phyloP scores from a whole-genome alignment of 2,329 filamentous ascomycete species.

The Pseudocercospora vitis region DNA sequence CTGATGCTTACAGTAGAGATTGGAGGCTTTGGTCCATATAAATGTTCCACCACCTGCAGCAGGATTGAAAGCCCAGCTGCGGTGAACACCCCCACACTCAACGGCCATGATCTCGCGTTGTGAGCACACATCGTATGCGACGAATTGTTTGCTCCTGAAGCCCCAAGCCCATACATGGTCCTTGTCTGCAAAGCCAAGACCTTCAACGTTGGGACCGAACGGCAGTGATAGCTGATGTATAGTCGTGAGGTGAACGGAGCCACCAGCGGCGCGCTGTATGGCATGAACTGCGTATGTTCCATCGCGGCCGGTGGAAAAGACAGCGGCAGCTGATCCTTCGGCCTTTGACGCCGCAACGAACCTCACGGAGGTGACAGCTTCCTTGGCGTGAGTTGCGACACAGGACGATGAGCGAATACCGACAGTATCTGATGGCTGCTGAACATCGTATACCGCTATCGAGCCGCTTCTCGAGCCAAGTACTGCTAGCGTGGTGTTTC shows the following conservation, averaged over 20 bases:
- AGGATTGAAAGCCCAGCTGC: slow-evolving; percentile 65
- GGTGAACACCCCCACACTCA: slow-evolving; percentile 81
- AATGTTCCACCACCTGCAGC: slow-evolving; percentile 53
- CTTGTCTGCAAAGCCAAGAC: slow-evolving; percentile 59
- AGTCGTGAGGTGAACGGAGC: slow-evolving; percentile 47
- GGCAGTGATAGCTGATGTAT: slow-evolving; percentile 69
- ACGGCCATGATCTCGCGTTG: slow-evolving; percentile 69
- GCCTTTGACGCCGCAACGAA: slow-evolving; percentile 23
- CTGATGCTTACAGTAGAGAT: slow-evolving; percentile 29
- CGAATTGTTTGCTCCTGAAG: slow-evolving; percentile 75
- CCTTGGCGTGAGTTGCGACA: slow-evolving; percentile 46
- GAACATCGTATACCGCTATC: slow-evolving; percentile 44
- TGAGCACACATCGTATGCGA: slow-evolving; percentile 74
- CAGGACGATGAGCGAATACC: neutral
- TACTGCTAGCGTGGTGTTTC: slow-evolving; percentile 27
- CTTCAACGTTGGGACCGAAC: slow-evolving; percentile 75
- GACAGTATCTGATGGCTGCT: neutral
- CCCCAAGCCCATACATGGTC: slow-evolving; percentile 71
- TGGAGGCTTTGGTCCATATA: slow-evolving; percentile 70
- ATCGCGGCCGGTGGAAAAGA: slow-evolving; percentile 75
- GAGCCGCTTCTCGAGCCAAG: slow-evolving; percentile 59
- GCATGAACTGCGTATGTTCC: slow-evolving; percentile 69
- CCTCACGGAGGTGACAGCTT: slow-evolving; percentile 68
- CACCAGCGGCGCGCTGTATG: slow-evolving; percentile 28
- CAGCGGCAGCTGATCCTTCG: slow-evolving; percentile 24